phyloP scores from a whole-genome alignment of 257 asterid genomes.

The Petunia secreta region DNA sequence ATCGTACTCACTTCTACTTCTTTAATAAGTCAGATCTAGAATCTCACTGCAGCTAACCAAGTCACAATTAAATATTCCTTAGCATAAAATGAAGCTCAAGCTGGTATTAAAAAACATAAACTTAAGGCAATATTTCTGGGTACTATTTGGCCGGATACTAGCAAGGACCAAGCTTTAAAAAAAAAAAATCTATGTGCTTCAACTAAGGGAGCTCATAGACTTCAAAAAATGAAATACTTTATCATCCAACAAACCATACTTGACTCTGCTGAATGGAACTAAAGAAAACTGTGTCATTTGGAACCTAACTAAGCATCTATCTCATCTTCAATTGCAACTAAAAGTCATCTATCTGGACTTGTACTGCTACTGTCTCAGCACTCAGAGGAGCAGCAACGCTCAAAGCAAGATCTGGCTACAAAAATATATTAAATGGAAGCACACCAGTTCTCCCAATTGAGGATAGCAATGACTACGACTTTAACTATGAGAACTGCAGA shows the following conservation, averaged over 20 bases:
- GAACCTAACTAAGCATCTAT: conserved; percentile 4
- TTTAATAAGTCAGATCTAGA: not conserved
- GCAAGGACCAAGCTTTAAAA: not conserved
- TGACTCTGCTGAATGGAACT: not conserved
- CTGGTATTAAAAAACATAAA: not conserved
- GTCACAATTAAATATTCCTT: not conserved
- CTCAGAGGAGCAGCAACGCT: conserved; percentile 86
- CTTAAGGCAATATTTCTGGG: not conserved
- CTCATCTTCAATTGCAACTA: conserved; percentile 4
- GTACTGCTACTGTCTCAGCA: conserved; percentile 51
- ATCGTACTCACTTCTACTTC: not conserved
- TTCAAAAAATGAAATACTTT: not conserved
- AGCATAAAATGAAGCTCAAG: not conserved
- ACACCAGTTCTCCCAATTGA: conserved; percentile 70
- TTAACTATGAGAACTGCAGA: conserved; percentile 68
- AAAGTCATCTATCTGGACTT: conserved; percentile 6
- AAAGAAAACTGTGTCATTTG: not conserved
- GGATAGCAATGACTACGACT: conserved; percentile 53
- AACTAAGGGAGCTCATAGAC: not conserved
- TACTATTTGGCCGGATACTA: not conserved
- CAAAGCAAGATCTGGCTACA: conserved; percentile 64
- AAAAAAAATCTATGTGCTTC: not conserved
- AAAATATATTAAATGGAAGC: conserved; percentile 62
- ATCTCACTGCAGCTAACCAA: not conserved
- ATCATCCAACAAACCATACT: not conserved